Evolutionary conservation across 78 protist genomes (phyloP), one percentile per base, ranked within the genome.

Genomic region (Monocercomonoides exilis): DNA sequence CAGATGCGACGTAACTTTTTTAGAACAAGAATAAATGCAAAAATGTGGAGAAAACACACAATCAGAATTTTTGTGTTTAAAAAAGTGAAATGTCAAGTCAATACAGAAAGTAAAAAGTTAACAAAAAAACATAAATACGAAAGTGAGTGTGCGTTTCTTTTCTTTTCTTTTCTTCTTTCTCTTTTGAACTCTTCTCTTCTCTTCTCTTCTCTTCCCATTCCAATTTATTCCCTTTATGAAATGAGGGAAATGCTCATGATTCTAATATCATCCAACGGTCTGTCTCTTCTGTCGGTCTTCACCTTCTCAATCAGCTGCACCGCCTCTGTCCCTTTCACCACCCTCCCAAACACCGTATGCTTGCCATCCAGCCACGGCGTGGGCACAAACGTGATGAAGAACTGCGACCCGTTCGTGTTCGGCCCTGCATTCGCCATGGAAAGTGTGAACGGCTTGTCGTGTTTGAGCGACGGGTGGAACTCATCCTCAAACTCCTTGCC

Each of bases 271-370:
- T 80, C 42, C 44, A 84, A 3, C 3, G 97, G 97, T 80, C 87
- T 87, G 82, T 93, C 97, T 5, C 21, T 3, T 33, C 77, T 81
- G 89, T 93, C 91, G 0, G 85, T 77, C 81, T 84, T 82, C 70
- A 79, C 94, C 29, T 70, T 81, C 88, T 92, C 96, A 45, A 96
- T 96, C 64, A 2, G 1, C 36, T 43, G 29, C 5, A 96, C 96
- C 2, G 88, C 92, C 5, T 95, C 98, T 90, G 88, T 87, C 29
- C 98, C 98, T n/a, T 82, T 77, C 34, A 46, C 54, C 21, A 96
- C 96, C 21, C 96, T 87, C 34, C 98, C 99, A 77, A 97, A 97
- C 38, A 97, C 95, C 0, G 98, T 96, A 88, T 97, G 98, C 86
- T 96, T 96, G 85, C 91, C 85, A 89, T 97, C 98, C 45, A 97